Conservation (phyloP, 768 basidiomycete species). For the Fibroporia radiculosa region DNA sequence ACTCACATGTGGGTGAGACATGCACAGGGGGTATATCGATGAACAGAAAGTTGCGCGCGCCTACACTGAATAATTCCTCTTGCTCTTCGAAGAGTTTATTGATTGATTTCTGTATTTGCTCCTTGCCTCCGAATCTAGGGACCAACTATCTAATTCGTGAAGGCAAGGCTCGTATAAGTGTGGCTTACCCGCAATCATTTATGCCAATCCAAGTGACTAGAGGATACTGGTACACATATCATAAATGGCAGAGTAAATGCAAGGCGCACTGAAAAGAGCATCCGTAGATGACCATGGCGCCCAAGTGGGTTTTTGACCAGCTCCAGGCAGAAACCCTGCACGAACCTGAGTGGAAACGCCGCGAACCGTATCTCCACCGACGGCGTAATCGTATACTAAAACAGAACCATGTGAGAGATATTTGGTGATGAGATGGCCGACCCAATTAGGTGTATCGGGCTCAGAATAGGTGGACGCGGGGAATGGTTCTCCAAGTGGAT, state of each 20-base stretch:
- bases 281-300: slow-evolving; percentile 18
- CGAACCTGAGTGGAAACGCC: slow-evolving; percentile 36
- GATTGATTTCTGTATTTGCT: slow-evolving; percentile 13
- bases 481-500: slow-evolving; percentile 42
- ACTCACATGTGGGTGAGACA: slow-evolving; percentile 34
- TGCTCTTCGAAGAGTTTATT: slow-evolving; percentile 36
- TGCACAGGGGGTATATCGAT: slow-evolving; percentile 52
- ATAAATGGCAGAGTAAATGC: not conserved
- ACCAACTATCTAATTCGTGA: slow-evolving; percentile 2
- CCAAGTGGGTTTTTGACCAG: slow-evolving; percentile 19
- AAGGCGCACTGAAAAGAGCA: slow-evolving; percentile 20
- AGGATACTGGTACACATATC: no score
- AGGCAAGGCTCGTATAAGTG: not conserved
- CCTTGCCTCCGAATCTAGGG: no score
- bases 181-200: slow-evolving; percentile 51
- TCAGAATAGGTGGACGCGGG: slow-evolving; percentile 46
- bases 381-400: slow-evolving; percentile 52
- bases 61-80: slow-evolving; percentile 39
- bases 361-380: slow-evolving; percentile 40
- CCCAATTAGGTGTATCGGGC: slow-evolving; percentile 47
- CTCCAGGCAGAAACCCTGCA: slow-evolving; percentile 28
- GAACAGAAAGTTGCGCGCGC: slow-evolving; percentile 46
- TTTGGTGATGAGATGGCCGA: slow-evolving; percentile 44
- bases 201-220: slow-evolving; percentile 62
- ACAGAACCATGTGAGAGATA: slow-evolving; percentile 18